Conservation (phyloP, 805 yeast species). For the Suhomyces prunicola region DNA sequence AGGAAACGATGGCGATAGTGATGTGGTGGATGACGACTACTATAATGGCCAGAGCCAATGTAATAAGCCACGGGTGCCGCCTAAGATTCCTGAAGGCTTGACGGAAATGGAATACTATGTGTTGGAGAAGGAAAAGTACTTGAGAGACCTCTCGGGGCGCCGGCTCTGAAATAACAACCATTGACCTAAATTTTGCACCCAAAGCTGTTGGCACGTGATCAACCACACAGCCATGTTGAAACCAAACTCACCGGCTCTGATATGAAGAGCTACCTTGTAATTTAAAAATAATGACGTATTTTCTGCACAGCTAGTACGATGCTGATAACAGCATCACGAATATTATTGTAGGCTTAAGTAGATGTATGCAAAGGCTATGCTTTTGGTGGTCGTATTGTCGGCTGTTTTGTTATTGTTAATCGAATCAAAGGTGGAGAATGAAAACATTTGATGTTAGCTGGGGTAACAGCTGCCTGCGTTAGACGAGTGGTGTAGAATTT, state of each 20-base stretch:
- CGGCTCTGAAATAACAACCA: not conserved
- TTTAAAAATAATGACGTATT: not conserved
- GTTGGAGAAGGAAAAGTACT: constrained; percentile 37
- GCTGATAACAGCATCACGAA: not conserved
- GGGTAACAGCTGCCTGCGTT: not conserved
- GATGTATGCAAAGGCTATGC: not conserved
- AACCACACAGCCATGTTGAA: not conserved
- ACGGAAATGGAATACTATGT: constrained; percentile 42
- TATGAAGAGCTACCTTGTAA: not conserved
- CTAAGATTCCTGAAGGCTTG: constrained; percentile 42
- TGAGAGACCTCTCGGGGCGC: constrained; percentile 36
- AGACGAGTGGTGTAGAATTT: not conserved
- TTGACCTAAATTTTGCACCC: not conserved
- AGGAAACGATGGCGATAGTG: constrained; percentile 7
- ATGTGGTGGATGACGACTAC: constrained; percentile 2
- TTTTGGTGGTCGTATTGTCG: not conserved
- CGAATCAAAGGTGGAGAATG: too few species aligned
- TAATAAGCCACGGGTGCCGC: constrained; percentile 41
- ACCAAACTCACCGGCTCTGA: not conserved
- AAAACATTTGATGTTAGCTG: not conserved
- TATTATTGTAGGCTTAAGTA: not conserved
- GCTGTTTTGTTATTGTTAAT: too few species aligned
- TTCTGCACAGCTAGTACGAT: not conserved
- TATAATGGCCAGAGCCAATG: constrained; percentile 13
- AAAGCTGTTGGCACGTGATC: not conserved